These are phyloP conservation scores for Penicillium sp. DNA, from an alignment of 2,329 filamentous ascomycete species.

Conservation along the genomic window DNA sequence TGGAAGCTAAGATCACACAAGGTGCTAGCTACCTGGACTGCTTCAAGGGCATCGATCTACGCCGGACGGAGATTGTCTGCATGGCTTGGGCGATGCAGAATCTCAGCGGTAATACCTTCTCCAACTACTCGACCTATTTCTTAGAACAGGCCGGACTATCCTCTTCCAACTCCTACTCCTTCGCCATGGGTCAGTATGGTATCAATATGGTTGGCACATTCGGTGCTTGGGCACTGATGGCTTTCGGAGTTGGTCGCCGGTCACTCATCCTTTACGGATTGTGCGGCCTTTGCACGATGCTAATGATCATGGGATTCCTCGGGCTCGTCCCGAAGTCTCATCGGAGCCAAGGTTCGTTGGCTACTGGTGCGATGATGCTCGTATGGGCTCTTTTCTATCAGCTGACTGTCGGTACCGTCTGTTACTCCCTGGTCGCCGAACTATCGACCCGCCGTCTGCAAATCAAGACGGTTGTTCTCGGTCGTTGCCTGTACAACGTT, in stretches of 20 bases:
- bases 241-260: conserved; percentile 70
- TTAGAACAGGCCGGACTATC: conserved; percentile 55
- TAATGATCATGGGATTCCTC: conserved; percentile 80
- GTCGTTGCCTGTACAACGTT: conserved; percentile 77
- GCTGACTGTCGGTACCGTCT: conserved; percentile 82
- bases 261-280: conserved; percentile 75
- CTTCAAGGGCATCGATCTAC: conserved; percentile 74
- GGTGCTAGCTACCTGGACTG: conserved; percentile 79
- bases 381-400: conserved; percentile 82
- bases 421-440: conserved; percentile 84
- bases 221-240: conserved; percentile 79
- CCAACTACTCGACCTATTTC: conserved; percentile 65
- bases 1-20: conserved; percentile 72
- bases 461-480: conserved; percentile 88
- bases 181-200: conserved; percentile 60
- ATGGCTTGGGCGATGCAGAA: conserved; percentile 67
- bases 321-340: conserved; percentile 67
- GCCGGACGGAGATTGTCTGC: conserved; percentile 72
- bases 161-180: conserved; percentile 52
- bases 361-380: conserved; percentile 83
- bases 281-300: conserved; percentile 70
- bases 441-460: conserved; percentile 78
- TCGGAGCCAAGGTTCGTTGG: conserved; percentile 64
- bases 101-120: conserved; percentile 63
- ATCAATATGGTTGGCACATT: conserved; percentile 78